Conservation (phyloP, 2,329 filamentous ascomycete genomes). For the Fusarium decemcellulare region DNA sequence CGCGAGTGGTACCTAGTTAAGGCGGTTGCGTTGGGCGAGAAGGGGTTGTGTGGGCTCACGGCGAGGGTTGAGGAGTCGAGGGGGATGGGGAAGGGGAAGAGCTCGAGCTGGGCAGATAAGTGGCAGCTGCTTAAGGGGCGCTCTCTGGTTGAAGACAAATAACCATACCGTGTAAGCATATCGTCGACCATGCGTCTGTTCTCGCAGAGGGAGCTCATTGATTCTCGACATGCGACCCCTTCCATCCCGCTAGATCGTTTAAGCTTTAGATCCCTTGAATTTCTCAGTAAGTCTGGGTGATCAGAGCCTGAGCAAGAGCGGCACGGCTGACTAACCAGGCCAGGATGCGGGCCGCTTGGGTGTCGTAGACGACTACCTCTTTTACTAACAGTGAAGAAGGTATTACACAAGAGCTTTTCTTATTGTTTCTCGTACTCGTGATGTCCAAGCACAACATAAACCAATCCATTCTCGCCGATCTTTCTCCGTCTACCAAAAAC, state of each 20-base stretch:
- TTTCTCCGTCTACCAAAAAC: constrained; percentile 2
- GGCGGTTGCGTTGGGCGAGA: too few relatives aligned
- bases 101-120: too few relatives aligned
- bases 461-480: constrained; percentile 9
- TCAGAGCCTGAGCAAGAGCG: constrained; percentile 13
- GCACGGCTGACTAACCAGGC: constrained; percentile 7
- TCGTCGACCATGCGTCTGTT: too few relatives aligned
- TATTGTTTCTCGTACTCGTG: constrained; percentile 8
- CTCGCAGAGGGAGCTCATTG: too few relatives aligned
- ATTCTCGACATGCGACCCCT: neutral
- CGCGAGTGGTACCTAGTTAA: too few relatives aligned
- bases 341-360: neutral
- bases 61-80: too few relatives aligned
- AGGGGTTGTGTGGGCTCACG: too few relatives aligned
- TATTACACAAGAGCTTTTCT: constrained; percentile 10
- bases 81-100: too few relatives aligned
- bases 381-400: constrained; percentile 6
- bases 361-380: constrained; percentile 9
- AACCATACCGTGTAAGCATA: too few relatives aligned
- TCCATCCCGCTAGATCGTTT: neutral
- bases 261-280: too few relatives aligned
- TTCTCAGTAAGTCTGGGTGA: constrained; percentile 1
- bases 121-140: too few relatives aligned
- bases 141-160: too few relatives aligned
- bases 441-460: constrained; percentile 5